phyloP scores from a whole-genome alignment of 805 yeast genomes.

The Zygosaccharomyces bisporus region DNA sequence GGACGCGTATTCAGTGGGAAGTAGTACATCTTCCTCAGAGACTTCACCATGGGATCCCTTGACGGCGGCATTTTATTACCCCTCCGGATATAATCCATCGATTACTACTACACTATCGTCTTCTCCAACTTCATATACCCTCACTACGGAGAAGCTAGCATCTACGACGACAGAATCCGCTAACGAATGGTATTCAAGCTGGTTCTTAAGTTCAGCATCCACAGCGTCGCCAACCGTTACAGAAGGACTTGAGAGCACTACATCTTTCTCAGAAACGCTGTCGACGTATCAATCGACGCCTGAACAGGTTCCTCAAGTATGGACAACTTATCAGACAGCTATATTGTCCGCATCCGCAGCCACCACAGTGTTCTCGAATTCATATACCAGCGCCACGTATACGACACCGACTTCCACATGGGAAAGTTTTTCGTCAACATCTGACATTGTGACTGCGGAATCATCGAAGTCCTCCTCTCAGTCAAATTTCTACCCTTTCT shows the following conservation, averaged over 20 bases:
- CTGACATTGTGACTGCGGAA: background rate
- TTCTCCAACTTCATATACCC: background rate
- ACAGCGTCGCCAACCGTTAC: background rate
- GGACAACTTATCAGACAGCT: background rate
- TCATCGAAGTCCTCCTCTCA: background rate
- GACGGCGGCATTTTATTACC: background rate
- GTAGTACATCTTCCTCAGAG: background rate
- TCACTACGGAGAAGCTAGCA: background rate
- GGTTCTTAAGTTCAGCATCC: constrained; percentile 2
- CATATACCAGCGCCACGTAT: background rate
- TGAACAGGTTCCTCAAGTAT: background rate
- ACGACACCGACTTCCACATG: background rate
- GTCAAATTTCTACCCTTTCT: background rate
- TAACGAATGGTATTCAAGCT: constrained; percentile 4
- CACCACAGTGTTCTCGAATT: background rate
- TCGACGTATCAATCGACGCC: background rate
- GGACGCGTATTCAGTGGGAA: background rate
- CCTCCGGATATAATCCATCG: background rate
- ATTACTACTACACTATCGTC: background rate
- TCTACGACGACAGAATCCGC: background rate
- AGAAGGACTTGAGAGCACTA: background rate
- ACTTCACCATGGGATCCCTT: background rate
- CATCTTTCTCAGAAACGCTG: background rate
- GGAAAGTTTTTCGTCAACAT: background rate
- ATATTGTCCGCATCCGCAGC: background rate